These are phyloP conservation scores for Pleurotus pulmonarius DNA, from an alignment of 768 basidiomycete genomes.

Conservation along the genomic window DNA sequence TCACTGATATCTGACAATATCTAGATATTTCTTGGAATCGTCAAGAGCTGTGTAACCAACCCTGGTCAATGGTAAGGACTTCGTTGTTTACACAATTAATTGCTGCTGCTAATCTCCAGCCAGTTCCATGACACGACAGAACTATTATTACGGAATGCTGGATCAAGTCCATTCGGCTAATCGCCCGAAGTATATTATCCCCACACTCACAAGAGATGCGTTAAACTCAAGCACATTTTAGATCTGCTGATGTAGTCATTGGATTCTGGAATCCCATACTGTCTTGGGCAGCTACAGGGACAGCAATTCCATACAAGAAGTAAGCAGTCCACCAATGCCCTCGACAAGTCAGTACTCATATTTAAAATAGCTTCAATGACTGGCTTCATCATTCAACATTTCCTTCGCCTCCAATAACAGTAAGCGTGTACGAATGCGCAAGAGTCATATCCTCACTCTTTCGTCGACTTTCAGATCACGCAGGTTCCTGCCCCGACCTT, in stretches of 20 bases:
- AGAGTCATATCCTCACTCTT: too few relatives aligned
- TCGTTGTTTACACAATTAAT: not conserved
- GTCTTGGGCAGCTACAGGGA: slow-evolving; percentile 10
- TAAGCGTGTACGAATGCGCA: not conserved
- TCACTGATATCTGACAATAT: not conserved
- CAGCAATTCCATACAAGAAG: slow-evolving; percentile 10
- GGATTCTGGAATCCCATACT: slow-evolving; percentile 8
- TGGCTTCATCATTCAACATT: slow-evolving; percentile 10
- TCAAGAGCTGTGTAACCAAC: slow-evolving; percentile 14
- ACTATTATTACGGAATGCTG: slow-evolving; percentile 15
- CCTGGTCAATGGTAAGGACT: slow-evolving; percentile 10
- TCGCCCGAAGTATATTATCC: slow-evolving; percentile 4
- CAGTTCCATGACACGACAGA: slow-evolving; percentile 16
- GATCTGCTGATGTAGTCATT: slow-evolving; percentile 1
- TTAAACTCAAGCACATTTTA: not conserved
- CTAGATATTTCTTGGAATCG: slow-evolving; percentile 14
- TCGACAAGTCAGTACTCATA: not conserved
- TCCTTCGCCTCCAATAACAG: not conserved
- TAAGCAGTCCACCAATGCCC: not conserved
- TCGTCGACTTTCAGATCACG: not conserved
- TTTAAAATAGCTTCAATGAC: slow-evolving; percentile 9
- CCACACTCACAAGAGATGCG: too few relatives aligned
- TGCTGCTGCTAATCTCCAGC: not conserved
- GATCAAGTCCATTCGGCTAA: slow-evolving; percentile 6
- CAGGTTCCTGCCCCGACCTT: not conserved